A percentile compares a stretch with the other conserved stretches of the same genome.
Evolutionary conservation across 306 rosid genomes (phyloP).

Genomic region (Fragaria iinumae): DNA sequence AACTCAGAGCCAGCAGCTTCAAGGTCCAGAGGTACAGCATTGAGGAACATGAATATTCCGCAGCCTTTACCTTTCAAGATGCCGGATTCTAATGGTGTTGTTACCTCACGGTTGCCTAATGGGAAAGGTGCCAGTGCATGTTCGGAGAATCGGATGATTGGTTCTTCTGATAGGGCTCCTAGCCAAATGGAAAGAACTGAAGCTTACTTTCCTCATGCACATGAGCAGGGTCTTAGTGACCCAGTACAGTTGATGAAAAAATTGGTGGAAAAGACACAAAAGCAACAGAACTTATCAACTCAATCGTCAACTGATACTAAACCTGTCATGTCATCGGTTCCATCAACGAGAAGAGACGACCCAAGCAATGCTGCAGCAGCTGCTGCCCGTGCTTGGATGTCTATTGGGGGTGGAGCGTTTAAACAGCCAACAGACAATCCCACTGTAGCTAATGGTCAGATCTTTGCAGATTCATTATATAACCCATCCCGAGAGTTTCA

Average conservation of each 20-base stretch:
- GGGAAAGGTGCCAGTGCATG: constrained; percentile 49
- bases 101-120: constrained; percentile 57
- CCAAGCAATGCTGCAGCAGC: constrained; percentile 73
- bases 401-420: constrained; percentile 87
- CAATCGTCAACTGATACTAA: constrained; percentile 58
- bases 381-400: constrained; percentile 99
- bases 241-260: constrained; percentile 81
- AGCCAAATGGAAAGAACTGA: constrained; percentile 50
- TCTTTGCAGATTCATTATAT: constrained; percentile 72
- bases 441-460: constrained; percentile 56
- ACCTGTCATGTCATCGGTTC: constrained; percentile 45
- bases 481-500: constrained; percentile 67
- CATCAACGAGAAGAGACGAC: constrained; percentile 59
- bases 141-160: constrained; percentile 45
- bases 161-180: constrained; percentile 55
- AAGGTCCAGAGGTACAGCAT: constrained; percentile 54
- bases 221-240: constrained; percentile 63
- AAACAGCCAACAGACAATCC: constrained; percentile 68
- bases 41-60: constrained; percentile 45
- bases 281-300: constrained; percentile 61
- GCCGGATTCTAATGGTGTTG: constrained; percentile 56
- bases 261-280: constrained; percentile 65
- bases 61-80: constrained; percentile 56
- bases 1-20: constrained; percentile 48
- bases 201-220: constrained; percentile 55